Percentiles rank a stretch among this genome's conserved stretches.
These are phyloP conservation scores for Ophiostoma piceae DNA, from an alignment of 2,329 filamentous ascomycete genomes.

Conservation along the genomic window DNA sequence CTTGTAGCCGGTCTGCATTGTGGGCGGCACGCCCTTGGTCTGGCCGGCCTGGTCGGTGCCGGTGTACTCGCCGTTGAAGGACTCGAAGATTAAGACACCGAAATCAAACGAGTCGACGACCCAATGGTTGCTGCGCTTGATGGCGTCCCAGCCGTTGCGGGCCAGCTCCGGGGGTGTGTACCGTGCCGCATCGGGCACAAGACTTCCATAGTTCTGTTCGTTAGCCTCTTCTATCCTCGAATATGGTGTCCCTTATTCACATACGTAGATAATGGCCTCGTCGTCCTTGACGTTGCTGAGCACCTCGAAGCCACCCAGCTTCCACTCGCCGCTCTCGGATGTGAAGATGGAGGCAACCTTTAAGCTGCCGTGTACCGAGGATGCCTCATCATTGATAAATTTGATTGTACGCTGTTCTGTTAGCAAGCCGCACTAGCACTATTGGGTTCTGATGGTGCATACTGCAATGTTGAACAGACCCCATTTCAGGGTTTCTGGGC, in stretches of 20 bases:
- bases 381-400: constrained; percentile 91
- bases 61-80: constrained; percentile 79
- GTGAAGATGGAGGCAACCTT: constrained; percentile 84
- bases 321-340: constrained; percentile 97
- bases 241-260: constrained; percentile 17
- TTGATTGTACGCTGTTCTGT: constrained; percentile 72
- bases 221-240: not conserved
- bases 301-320: constrained; percentile 86
- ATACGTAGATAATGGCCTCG: constrained; percentile 81
- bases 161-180: constrained; percentile 85
- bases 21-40: constrained; percentile 77
- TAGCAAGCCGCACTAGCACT: constrained; percentile 8
- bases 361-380: constrained; percentile 84
- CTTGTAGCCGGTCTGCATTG: constrained; percentile 88
- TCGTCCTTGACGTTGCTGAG: constrained; percentile 95
- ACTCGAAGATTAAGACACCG: constrained; percentile 78
- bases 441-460: constrained; percentile 26
- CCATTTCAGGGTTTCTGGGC: constrained; percentile 94
- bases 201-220: constrained; percentile 70
- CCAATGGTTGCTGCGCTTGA: constrained; percentile 74
- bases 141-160: constrained; percentile 82
- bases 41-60: constrained; percentile 76
- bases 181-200: constrained; percentile 76
- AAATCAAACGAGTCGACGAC: constrained; percentile 86
- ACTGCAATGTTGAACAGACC: constrained; percentile 81